These are phyloP conservation scores for Phytophthora capsici DNA, from an alignment of 352 stramenopile genomes.

Conservation along the genomic window DNA sequence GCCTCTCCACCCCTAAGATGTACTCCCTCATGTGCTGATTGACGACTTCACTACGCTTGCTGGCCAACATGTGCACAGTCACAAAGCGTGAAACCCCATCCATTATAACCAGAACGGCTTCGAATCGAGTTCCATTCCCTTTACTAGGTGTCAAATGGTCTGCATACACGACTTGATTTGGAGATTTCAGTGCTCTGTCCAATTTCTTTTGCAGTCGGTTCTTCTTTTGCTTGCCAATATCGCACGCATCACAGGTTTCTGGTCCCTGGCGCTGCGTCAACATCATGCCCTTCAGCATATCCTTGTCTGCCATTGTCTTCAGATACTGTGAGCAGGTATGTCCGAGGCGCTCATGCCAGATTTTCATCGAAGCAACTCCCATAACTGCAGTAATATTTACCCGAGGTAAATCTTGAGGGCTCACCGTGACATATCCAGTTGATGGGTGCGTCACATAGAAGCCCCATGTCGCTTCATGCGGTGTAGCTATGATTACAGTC, in stretches of 20 bases:
- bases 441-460: constrained; percentile 1
- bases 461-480: constrained; percentile 4
- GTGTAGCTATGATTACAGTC: background rate
- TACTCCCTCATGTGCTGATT: background rate
- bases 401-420: background rate
- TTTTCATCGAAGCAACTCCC: background rate
- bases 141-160: background rate
- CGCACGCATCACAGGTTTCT: constrained; percentile 3
- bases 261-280: background rate
- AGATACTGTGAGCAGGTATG: constrained; percentile 14
- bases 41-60: background rate
- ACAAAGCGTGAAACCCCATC: background rate
- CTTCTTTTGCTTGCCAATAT: constrained; percentile 13
- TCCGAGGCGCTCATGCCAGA: constrained; percentile 15
- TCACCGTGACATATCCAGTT: background rate
- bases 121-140: background rate
- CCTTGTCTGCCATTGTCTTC: constrained; percentile 5
- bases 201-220: background rate
- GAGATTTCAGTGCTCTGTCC: background rate
- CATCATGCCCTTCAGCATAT: constrained; percentile 6
- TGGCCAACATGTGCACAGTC: background rate
- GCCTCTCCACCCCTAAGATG: background rate
- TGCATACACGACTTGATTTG: background rate
- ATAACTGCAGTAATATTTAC: background rate
- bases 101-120: background rate